phyloP scores from a whole-genome alignment of 163 green algal genomes.

The Scenedesmus sp. region DNA sequence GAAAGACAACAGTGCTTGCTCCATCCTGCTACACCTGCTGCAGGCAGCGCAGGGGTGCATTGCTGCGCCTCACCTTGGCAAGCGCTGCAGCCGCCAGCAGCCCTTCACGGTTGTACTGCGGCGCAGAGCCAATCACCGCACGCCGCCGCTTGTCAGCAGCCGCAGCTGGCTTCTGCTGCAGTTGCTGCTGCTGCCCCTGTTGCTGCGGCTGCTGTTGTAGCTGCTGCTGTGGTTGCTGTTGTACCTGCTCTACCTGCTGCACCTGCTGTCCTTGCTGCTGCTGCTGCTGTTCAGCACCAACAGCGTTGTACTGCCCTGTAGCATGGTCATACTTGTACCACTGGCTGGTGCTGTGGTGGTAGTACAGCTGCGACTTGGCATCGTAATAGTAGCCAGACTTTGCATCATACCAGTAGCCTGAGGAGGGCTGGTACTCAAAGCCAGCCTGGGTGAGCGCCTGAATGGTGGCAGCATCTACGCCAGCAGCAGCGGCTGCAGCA shows the following conservation, averaged over 20 bases:
- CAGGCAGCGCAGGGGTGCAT: no score
- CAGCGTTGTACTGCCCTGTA: conserved; percentile 68
- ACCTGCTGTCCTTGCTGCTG: conserved; percentile 24
- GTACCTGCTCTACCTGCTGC: conserved; percentile 18
- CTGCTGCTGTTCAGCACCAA: conserved; percentile 8
- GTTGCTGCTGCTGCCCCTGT: conserved; percentile 24
- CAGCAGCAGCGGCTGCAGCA: neutral
- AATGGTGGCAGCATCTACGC: conserved; percentile 9
- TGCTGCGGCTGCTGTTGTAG: neutral
- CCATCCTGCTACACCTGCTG: neutral
- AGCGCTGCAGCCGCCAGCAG: conserved; percentile 61
- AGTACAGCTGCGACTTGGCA: conserved; percentile 72
- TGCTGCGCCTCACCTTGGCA: conserved; percentile 54
- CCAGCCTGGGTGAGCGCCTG: conserved; percentile 33
- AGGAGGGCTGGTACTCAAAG: conserved; percentile 62
- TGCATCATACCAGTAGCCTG: conserved; percentile 80
- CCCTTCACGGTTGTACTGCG: conserved; percentile 70
- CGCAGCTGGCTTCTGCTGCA: conserved; percentile 4
- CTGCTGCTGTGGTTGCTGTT: conserved; percentile 37
- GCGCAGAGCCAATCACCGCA: conserved; percentile 70
- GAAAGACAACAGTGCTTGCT: neutral
- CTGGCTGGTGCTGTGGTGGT: conserved; percentile 56
- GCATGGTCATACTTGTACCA: conserved; percentile 67
- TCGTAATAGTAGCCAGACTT: conserved; percentile 82
- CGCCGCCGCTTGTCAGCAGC: conserved; percentile 29